phyloP scores from a whole-genome alignment of 108 stramenopile genomes.

The Pseudonitzschia delicatissima region DNA sequence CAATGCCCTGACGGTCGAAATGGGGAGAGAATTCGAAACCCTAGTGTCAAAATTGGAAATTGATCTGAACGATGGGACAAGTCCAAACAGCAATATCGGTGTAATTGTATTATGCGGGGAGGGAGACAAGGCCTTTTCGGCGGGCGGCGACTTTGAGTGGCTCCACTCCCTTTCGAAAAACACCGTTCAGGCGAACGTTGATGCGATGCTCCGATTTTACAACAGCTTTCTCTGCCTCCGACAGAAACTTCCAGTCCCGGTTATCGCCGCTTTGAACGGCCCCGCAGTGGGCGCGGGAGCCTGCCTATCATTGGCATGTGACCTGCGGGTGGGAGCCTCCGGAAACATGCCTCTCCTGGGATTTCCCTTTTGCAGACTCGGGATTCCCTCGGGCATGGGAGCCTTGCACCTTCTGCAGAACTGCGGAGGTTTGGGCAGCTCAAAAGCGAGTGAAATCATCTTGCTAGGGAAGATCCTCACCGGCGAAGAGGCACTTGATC shows the following conservation, averaged over 20 bases:
- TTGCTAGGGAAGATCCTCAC: slow-evolving; percentile 50
- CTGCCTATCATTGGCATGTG: slow-evolving; percentile 72
- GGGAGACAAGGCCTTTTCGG: slow-evolving; percentile 66
- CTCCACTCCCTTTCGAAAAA: slow-evolving; percentile 40
- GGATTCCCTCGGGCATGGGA: slow-evolving; percentile 82
- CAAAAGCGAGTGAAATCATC: slow-evolving; percentile 48
- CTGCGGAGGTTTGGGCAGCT: slow-evolving; percentile 14
- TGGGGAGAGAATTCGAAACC: slow-evolving; percentile 63
- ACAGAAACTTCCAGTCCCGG: slow-evolving; percentile 55
- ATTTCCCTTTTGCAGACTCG: slow-evolving; percentile 69
- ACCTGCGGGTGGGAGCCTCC: slow-evolving; percentile 46
- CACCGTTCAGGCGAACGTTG: slow-evolving; percentile 55
- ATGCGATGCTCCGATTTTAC: slow-evolving; percentile 69
- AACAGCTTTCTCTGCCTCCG: slow-evolving; percentile 66
- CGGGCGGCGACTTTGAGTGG: slow-evolving; percentile 76
- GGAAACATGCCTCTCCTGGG: slow-evolving; percentile 41
- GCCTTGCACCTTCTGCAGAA: slow-evolving; percentile 55
- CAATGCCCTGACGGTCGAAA: slow-evolving; percentile 76
- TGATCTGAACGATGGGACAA: slow-evolving; percentile 11
- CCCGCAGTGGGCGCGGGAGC: slow-evolving; percentile 77
- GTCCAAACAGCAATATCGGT: slow-evolving; percentile 23
- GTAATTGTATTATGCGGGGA: slow-evolving; percentile 61
- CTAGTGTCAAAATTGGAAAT: slow-evolving; percentile 23
- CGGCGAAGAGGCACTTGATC: slow-evolving; percentile 45
- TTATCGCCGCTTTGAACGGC: slow-evolving; percentile 72